Base-by-base conservation (phyloP, 2,329 filamentous ascomycete species). In the Saccharata proteae region DNA sequence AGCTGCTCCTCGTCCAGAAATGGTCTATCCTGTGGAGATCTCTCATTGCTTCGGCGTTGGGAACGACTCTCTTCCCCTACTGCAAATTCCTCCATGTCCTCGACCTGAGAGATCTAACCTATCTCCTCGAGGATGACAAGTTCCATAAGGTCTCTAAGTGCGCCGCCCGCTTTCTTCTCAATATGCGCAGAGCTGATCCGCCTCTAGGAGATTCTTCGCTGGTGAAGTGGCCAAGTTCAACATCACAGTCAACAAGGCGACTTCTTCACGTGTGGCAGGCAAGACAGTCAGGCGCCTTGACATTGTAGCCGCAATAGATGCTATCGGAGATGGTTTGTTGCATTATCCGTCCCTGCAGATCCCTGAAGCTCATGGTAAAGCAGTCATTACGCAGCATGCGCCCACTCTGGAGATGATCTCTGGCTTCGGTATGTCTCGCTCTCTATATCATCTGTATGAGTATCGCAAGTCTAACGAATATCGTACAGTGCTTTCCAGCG, bases 21-120 rank as follows among this genome's bases (percentile, higher is more conserved):
- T 77, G 72, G 67, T 69, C 72, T 2, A 62, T 69, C 5, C 51
- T 80, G 29, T 84, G 79, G 79, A 67, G 69, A 30, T 75, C 75
- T 2, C 70, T 83, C 40, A 69, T 80, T 35, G 57, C 74, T 6
- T 83, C 78, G 6, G 73, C 73, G 35, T 54, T 77, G 25, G 69
- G 65, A 15, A 55, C 60, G 40, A 80, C 78, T 0, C 56, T 71
- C 12, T 77, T 74, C 39, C 77, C 77, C 0, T 85, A 85, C 47
- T 79, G 71, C 43, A 62, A 70, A 21, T 81, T 79, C 51, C 69
- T 83, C 34, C 71, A 67, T 34, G 61, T 64, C 16, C 59, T 84
- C 21, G 71, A 77, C 40, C 62, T 83, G 7, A 61, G 71, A 32
- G 71, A 77, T 44, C 59, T 83, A 1, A 54, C 59, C 8, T 57